phyloP scores from a whole-genome alignment of 192 early-diverging fungal species.

The Backusella morwellensis region DNA sequence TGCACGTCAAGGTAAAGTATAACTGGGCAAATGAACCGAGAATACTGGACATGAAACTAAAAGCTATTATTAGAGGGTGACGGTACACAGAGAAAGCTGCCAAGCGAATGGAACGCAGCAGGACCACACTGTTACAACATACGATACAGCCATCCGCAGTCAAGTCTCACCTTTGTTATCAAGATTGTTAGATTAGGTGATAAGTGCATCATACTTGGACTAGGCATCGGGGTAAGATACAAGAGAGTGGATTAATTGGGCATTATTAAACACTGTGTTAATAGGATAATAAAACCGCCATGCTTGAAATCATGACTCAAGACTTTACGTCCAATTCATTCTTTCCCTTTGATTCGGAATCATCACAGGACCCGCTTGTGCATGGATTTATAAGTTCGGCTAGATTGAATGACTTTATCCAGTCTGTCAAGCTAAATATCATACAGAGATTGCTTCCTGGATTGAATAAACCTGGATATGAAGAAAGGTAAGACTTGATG shows the following conservation, averaged over 20 bases:
- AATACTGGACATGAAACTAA: no score
- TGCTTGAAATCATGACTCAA: constrained; percentile 43
- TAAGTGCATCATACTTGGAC: constrained; percentile 63
- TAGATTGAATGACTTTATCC: constrained; percentile 59
- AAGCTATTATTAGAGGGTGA: constrained; percentile 3
- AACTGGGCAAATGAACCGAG: background rate
- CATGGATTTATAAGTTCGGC: constrained; percentile 59
- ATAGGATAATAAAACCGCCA: constrained; percentile 51
- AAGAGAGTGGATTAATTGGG: no score
- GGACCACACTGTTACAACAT: constrained; percentile 58
- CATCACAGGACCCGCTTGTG: constrained; percentile 35
- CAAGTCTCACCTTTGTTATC: constrained; percentile 63
- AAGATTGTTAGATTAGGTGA: constrained; percentile 63
- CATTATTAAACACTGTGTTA: background rate
- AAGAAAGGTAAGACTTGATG: constrained; percentile 34
- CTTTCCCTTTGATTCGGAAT: constrained; percentile 40
- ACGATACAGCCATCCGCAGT: constrained; percentile 65
- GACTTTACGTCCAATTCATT: constrained; percentile 53
- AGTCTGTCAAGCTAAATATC: constrained; percentile 59
- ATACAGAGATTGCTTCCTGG: constrained; percentile 67
- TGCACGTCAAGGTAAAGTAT: constrained; percentile 31
- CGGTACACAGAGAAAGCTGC: constrained; percentile 37
- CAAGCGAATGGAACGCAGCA: constrained; percentile 57
- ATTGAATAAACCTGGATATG: constrained; percentile 69
- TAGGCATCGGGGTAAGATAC: constrained; percentile 58